phyloP scores from a whole-genome alignment of 345 rosid species.

The Salix purpurea region DNA sequence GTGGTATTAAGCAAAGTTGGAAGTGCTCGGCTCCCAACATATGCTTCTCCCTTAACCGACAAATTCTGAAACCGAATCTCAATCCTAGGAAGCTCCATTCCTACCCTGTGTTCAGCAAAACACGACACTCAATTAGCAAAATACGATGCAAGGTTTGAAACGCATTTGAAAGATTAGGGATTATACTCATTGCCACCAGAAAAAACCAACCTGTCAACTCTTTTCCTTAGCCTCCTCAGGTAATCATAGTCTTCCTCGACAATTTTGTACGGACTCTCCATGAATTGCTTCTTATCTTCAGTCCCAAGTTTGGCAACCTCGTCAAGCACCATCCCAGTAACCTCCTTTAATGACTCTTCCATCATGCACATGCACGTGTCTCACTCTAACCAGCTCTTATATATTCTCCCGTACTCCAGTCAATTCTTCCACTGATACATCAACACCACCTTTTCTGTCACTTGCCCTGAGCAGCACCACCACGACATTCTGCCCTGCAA shows the following conservation, averaged over 20 bases:
- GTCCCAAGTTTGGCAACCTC: slow-evolving; percentile 32
- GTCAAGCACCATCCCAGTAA: slow-evolving; percentile 13
- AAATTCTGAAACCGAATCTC: slow-evolving; percentile 41
- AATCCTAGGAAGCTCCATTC: slow-evolving; percentile 36
- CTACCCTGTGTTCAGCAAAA: slow-evolving; percentile 28
- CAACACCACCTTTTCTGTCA: background rate
- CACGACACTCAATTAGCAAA: background rate
- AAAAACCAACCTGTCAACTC: slow-evolving; percentile 2
- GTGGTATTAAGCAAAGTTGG: slow-evolving; percentile 37
- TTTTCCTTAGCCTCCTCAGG: slow-evolving; percentile 8
- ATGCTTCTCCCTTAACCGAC: slow-evolving; percentile 36
- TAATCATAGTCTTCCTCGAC: slow-evolving; percentile 24
- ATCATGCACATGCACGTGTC: slow-evolving; percentile 26
- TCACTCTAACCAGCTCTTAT: slow-evolving; percentile 33
- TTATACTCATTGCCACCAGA: no score
- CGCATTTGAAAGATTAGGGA: no score
- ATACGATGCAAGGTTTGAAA: no score
- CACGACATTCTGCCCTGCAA: no score
- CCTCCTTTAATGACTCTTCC: slow-evolving; percentile 27
- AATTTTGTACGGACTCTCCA: slow-evolving; percentile 35
- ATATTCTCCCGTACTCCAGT: slow-evolving; percentile 32
- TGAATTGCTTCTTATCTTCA: slow-evolving; percentile 33
- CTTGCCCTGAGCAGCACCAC: no score
- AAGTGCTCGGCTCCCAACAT: slow-evolving; percentile 40
- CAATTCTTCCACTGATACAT: slow-evolving; percentile 32